phyloP scores from a whole-genome alignment of 441 rosid species.

The Iberis amara region DNA sequence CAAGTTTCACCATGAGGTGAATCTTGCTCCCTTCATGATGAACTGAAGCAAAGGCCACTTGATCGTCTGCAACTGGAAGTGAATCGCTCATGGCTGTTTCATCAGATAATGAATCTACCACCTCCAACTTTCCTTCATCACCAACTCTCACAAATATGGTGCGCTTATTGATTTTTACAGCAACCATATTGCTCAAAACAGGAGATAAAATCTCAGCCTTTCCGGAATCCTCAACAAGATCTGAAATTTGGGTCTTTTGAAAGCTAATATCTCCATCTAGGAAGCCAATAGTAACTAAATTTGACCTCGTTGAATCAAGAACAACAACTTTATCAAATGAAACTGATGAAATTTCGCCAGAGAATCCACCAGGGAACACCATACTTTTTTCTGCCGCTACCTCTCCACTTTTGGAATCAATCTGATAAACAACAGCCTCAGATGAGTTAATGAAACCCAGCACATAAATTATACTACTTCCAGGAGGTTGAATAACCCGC shows the following conservation, averaged over 20 bases:
- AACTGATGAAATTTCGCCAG: slow-evolving; percentile 53
- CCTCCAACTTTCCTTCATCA: slow-evolving; percentile 59
- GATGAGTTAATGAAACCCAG: slow-evolving; percentile 69
- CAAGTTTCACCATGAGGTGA: slow-evolving; percentile 67
- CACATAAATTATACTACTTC: slow-evolving; percentile 46
- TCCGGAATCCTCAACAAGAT: slow-evolving; percentile 53
- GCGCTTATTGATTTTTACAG: slow-evolving; percentile 40
- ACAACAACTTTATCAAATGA: slow-evolving; percentile 63
- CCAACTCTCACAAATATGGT: slow-evolving; percentile 50
- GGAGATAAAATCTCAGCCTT: slow-evolving; percentile 50
- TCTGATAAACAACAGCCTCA: slow-evolving; percentile 57
- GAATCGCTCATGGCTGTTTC: slow-evolving; percentile 71
- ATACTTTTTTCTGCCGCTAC: slow-evolving; percentile 56
- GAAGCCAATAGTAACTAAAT: slow-evolving; percentile 52
- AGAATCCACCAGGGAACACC: slow-evolving; percentile 62
- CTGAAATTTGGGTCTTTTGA: slow-evolving; percentile 49
- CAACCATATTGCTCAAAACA: slow-evolving; percentile 52
- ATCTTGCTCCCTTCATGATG: slow-evolving; percentile 58
- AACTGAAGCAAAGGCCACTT: slow-evolving; percentile 67
- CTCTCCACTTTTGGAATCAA: slow-evolving; percentile 70
- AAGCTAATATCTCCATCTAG: slow-evolving; percentile 52
- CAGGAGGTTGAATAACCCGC: slow-evolving; percentile 57
- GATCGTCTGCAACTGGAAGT: slow-evolving; percentile 59
- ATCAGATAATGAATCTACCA: slow-evolving; percentile 52
- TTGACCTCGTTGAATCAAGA: slow-evolving; percentile 61